Evolutionary conservation across 768 basidiomycete species (phyloP).

Genomic region (Kwoniella dendrophila): DNA sequence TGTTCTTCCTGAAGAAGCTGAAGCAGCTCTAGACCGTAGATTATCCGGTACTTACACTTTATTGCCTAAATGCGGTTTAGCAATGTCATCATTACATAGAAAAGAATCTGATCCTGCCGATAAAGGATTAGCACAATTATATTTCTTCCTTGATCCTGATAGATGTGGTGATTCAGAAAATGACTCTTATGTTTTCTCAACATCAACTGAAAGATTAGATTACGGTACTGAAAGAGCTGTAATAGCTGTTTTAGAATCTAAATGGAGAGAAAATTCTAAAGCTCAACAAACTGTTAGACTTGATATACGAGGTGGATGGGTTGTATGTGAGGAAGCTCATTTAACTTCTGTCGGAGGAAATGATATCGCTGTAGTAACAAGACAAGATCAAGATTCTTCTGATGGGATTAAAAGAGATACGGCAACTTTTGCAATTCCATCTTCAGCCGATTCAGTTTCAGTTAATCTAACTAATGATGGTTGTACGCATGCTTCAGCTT

Average conservation of each 20-base stretch:
- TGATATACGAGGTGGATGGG: slow-evolving; percentile 70
- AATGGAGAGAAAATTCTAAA: slow-evolving; percentile 70
- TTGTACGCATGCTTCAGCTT: slow-evolving; percentile 73
- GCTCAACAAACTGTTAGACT: slow-evolving; percentile 62
- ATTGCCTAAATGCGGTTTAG: slow-evolving; percentile 84
- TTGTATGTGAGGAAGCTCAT: slow-evolving; percentile 59
- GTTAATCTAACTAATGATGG: slow-evolving; percentile 64
- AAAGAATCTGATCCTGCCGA: slow-evolving; percentile 61
- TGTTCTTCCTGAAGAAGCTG: slow-evolving; percentile 60
- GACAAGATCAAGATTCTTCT: slow-evolving; percentile 9
- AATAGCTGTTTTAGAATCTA: slow-evolving; percentile 69
- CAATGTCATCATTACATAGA: slow-evolving; percentile 79
- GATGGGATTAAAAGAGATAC: slow-evolving; percentile 24
- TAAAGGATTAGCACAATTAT: slow-evolving; percentile 65
- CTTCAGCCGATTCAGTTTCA: slow-evolving; percentile 58
- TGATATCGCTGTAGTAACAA: slow-evolving; percentile 33
- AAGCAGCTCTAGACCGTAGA: slow-evolving; percentile 67
- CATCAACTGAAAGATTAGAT: slow-evolving; percentile 73
- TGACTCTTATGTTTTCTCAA: slow-evolving; percentile 84
- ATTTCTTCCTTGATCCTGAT: slow-evolving; percentile 75
- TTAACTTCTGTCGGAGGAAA: slow-evolving; percentile 59
- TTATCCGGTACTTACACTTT: slow-evolving; percentile 78
- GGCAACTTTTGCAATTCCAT: slow-evolving; percentile 71
- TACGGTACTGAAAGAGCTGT: slow-evolving; percentile 79
- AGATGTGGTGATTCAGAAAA: slow-evolving; percentile 72